Evolutionary conservation across 192 early-diverging fungal species (phyloP).

Genomic region (Coemansia reversa): DNA sequence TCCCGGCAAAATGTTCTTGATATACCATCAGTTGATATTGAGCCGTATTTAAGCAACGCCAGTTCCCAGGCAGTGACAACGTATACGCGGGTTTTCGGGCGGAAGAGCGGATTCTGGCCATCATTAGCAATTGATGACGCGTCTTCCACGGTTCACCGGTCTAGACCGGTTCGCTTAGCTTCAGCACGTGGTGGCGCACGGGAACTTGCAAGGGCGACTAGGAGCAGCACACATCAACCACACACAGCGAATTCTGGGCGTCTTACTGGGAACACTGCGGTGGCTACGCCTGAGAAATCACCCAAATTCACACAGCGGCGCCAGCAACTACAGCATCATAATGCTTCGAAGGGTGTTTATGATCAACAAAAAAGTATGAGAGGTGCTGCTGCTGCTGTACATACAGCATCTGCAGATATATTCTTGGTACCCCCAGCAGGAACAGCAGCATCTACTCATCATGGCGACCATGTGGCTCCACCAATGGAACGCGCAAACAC

Average conservation of each 20-base stretch:
- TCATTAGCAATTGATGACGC: no score
- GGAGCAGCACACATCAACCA: conserved; percentile 9
- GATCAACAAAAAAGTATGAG: no score
- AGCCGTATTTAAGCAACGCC: conserved; percentile 32
- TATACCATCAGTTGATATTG: conserved; percentile 28
- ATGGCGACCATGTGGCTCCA: background rate
- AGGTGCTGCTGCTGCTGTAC: background rate
- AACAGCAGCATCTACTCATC: background rate
- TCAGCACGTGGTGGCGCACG: background rate
- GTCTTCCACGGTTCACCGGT: background rate
- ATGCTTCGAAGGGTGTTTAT: background rate
- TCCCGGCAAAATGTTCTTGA: conserved; percentile 34
- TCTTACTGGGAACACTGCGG: conserved; percentile 39
- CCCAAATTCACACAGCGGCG: conserved; percentile 10
- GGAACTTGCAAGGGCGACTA: background rate
- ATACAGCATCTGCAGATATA: background rate
- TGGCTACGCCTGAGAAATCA: conserved; percentile 43
- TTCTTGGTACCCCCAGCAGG: background rate
- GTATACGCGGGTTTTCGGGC: conserved; percentile 13
- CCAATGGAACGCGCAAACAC: conserved; percentile 34
- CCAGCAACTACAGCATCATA: background rate
- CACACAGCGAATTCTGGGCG: conserved; percentile 12
- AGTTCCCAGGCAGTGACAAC: conserved; percentile 9
- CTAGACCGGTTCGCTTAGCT: background rate
- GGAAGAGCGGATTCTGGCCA: no score